phyloP scores from a whole-genome alignment of 805 yeast genomes.

The Cephaloascus fragrans region DNA sequence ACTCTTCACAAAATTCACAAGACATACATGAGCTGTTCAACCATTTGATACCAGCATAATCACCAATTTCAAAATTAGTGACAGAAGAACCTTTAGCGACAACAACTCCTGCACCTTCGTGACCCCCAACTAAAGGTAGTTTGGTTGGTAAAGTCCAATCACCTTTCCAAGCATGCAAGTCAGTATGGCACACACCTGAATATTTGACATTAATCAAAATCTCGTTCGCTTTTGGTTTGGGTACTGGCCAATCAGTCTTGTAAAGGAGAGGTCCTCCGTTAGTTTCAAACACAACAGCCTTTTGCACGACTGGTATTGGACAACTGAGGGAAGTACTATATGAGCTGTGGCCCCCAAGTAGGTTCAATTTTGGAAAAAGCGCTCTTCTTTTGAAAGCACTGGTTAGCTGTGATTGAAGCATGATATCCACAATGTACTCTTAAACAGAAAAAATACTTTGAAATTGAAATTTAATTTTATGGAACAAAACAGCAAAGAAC shows the following conservation, averaged over 20 bases:
- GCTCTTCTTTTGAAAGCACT: no score
- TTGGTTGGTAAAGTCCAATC: slow-evolving; percentile 81
- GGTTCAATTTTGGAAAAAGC: no score
- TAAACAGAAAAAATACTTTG: no score
- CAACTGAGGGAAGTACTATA: no score
- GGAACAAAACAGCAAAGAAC: no score
- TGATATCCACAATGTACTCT: no score
- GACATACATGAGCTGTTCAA: slow-evolving; percentile 66
- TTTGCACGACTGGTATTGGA: slow-evolving; percentile 63
- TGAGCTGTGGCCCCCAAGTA: no score
- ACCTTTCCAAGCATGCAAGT: slow-evolving; percentile 89
- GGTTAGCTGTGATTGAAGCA: no score
- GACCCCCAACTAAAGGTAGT: slow-evolving; percentile 78
- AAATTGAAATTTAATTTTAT: no score
- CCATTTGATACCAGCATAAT: slow-evolving; percentile 80
- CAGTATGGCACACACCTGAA: slow-evolving; percentile 93
- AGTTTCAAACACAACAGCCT: slow-evolving; percentile 61
- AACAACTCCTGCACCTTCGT: slow-evolving; percentile 84
- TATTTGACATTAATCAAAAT: slow-evolving; percentile 72
- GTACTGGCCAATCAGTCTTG: slow-evolving; percentile 66
- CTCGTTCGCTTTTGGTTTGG: slow-evolving; percentile 69
- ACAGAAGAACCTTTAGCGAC: slow-evolving; percentile 69
- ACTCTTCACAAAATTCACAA: slow-evolving; percentile 65
- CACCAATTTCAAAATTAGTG: slow-evolving; percentile 65
- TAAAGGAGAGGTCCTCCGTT: slow-evolving; percentile 54